Evolutionary conservation across 257 asterid species (phyloP).

Genomic region (Forsythia suspensa): DNA sequence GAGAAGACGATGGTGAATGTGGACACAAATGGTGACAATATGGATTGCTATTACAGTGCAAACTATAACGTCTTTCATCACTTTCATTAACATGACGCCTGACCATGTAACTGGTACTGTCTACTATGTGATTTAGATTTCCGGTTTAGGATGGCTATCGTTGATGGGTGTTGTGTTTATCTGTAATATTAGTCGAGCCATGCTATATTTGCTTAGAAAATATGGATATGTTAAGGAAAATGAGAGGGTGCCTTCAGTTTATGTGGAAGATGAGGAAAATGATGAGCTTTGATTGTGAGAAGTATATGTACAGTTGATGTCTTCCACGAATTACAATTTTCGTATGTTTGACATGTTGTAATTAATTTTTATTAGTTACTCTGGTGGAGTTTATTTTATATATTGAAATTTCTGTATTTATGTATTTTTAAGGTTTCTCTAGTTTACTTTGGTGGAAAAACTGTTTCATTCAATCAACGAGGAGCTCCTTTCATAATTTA

Average conservation of each 20-base stretch:
- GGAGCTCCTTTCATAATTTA: too few relatives aligned
- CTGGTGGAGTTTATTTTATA: too few relatives aligned
- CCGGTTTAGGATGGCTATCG: constrained; percentile 20
- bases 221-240: constrained; percentile 20
- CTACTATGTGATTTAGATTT: constrained; percentile 15
- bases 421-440: too few relatives aligned
- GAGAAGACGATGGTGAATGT: constrained; percentile 29
- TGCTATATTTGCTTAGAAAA: constrained; percentile 19
- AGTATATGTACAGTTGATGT: neutral
- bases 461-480: too few relatives aligned
- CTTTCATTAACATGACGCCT: constrained; percentile 27
- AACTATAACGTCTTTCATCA: constrained; percentile 27
- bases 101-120: constrained; percentile 19
- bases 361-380: too few relatives aligned
- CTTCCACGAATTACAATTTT: neutral
- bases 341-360: too few relatives aligned
- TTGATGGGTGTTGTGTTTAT: constrained; percentile 20
- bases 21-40: constrained; percentile 40
- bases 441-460: too few relatives aligned
- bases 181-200: constrained; percentile 13
- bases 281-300: constrained; percentile 18
- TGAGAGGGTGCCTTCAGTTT: constrained; percentile 10
- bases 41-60: constrained; percentile 38
- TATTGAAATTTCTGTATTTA: too few relatives aligned
- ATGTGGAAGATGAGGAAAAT: constrained; percentile 19